phyloP scores from a whole-genome alignment of 108 stramenopile genomes.

The Fragilariopsis cylindrus region DNA sequence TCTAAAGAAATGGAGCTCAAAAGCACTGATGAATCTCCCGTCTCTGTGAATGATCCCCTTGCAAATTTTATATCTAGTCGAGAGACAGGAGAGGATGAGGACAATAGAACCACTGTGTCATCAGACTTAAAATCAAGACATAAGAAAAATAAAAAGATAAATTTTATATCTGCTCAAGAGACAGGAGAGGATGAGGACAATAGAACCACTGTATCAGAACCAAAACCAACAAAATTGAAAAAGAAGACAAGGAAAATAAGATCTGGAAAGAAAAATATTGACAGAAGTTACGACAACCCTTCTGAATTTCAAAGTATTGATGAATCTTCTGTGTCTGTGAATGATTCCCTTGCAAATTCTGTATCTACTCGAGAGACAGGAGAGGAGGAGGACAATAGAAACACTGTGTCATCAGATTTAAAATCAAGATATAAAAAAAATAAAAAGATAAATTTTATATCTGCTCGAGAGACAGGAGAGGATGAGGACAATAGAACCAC shows the following conservation, averaged over 20 bases:
- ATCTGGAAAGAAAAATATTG: not conserved
- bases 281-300: not conserved
- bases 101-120: not conserved
- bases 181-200: not conserved
- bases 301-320: not conserved
- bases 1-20: slow-evolving; percentile 6
- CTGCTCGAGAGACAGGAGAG: not conserved
- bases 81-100: not conserved
- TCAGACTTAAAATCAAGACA: not conserved
- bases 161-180: not conserved
- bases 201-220: not conserved
- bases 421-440: not conserved
- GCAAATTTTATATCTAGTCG: not conserved
- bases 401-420: not conserved
- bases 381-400: not conserved
- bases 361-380: not conserved
- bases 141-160: not conserved
- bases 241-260: not conserved
- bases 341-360: not conserved
- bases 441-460: not conserved
- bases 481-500: not conserved
- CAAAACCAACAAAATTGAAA: not conserved
- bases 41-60: not conserved
- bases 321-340: not conserved
- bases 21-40: not conserved